phyloP scores from a whole-genome alignment of 2,329 filamentous ascomycete species.

The Claviceps sorghi region DNA sequence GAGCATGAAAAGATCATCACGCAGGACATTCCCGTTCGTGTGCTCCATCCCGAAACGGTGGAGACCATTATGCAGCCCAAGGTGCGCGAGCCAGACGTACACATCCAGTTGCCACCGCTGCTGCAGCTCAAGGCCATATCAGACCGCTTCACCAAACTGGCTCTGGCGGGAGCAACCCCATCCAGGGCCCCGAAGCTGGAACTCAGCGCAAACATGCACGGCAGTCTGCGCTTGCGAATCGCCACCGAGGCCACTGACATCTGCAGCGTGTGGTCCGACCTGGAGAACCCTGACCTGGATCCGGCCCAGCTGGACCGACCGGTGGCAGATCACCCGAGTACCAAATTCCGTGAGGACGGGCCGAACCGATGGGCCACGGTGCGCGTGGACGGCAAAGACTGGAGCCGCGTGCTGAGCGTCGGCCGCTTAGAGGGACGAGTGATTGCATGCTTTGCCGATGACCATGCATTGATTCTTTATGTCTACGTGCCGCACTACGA shows the following conservation, averaged over 20 bases:
- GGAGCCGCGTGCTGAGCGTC: slow-evolving; percentile 87
- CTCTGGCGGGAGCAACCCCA: slow-evolving; percentile 31
- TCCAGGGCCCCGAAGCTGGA: slow-evolving; percentile 55
- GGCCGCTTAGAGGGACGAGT: slow-evolving; percentile 79
- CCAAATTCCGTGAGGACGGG: slow-evolving; percentile 59
- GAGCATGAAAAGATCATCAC: slow-evolving; percentile 86
- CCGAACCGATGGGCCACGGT: slow-evolving; percentile 81
- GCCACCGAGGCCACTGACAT: slow-evolving; percentile 75
- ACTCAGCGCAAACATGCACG: slow-evolving; percentile 88
- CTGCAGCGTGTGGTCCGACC: slow-evolving; percentile 67
- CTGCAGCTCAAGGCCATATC: slow-evolving; percentile 86
- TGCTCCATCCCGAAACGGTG: slow-evolving; percentile 71
- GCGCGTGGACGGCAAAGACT: slow-evolving; percentile 82
- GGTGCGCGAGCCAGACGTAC: slow-evolving; percentile 81
- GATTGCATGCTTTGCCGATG: slow-evolving; percentile 78
- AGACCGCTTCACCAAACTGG: slow-evolving; percentile 86
- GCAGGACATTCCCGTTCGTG: slow-evolving; percentile 89
- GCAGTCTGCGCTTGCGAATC: slow-evolving; percentile 65
- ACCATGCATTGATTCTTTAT: slow-evolving; percentile 68
- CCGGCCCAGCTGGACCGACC: slow-evolving; percentile 57
- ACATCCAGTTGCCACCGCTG: slow-evolving; percentile 78
- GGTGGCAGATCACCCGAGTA: slow-evolving; percentile 68
- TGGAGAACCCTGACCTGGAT: slow-evolving; percentile 80
- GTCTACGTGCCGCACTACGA: slow-evolving; percentile 65
- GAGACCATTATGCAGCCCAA: slow-evolving; percentile 87